Conservation (phyloP, 2,329 filamentous ascomycete species). For the Chaetomiaceae sp. region DNA sequence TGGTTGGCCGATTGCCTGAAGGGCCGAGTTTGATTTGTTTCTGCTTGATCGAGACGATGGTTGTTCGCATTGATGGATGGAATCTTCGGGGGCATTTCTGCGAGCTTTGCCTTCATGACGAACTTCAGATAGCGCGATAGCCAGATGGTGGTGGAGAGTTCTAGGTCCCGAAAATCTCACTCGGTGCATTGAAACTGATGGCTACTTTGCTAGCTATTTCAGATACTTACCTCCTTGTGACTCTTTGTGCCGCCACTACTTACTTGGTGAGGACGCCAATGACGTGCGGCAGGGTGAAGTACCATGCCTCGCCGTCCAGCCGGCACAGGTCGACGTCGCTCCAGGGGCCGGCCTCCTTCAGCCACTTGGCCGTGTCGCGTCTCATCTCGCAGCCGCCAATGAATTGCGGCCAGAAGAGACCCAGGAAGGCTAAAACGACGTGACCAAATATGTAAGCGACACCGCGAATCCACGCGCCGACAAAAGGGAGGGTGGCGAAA, state of each 20-base stretch:
- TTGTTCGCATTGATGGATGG: slow-evolving; percentile 4
- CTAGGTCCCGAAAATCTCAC: neutral
- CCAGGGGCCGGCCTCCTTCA: slow-evolving; percentile 48
- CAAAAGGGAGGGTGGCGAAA: slow-evolving; percentile 11
- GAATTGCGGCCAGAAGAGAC: slow-evolving; percentile 46
- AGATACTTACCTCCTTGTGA: neutral
- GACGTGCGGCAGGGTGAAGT: slow-evolving; percentile 42
- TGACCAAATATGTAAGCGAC: too few species aligned
- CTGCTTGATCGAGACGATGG: neutral
- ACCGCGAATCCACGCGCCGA: too few species aligned
- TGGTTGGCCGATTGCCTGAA: neutral
- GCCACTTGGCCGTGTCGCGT: slow-evolving; percentile 40
- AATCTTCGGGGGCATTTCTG: slow-evolving; percentile 8
- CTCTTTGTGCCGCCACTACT: neutral
- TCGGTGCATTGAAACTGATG: neutral
- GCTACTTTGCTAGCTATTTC: neutral
- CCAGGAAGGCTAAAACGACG: slow-evolving; percentile 47
- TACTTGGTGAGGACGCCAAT: slow-evolving; percentile 48
- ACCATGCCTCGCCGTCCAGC: slow-evolving; percentile 37
- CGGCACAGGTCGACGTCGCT: slow-evolving; percentile 41
- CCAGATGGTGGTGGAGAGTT: neutral
- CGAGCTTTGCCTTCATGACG: neutral
- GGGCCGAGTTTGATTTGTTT: slow-evolving; percentile 4
- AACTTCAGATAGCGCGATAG: neutral
- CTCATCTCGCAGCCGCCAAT: slow-evolving; percentile 48